Conservation (phyloP, 148 eudicot genomes). For the Rhododendron mucronatum region DNA sequence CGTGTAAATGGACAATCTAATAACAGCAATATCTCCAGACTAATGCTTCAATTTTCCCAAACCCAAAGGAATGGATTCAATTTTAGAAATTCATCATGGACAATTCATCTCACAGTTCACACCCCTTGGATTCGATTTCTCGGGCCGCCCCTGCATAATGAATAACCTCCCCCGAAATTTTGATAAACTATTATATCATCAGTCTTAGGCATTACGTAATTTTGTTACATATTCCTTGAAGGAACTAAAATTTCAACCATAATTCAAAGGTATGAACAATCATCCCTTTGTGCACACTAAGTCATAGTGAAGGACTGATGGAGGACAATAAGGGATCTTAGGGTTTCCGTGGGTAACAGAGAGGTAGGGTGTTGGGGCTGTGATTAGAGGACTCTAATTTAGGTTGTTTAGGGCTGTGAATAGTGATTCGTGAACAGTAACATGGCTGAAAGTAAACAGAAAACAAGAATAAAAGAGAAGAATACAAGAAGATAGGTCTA, state of each 20-base stretch:
- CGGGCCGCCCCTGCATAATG: neutral
- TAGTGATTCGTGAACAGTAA: neutral
- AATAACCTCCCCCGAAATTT: neutral
- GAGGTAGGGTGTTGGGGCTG: neutral
- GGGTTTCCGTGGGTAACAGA: neutral
- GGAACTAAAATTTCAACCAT: neutral
- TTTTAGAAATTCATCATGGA: neutral
- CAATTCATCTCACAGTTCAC: neutral
- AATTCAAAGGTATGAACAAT: neutral
- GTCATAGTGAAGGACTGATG: neutral
- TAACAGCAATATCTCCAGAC: neutral
- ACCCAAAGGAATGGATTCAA: neutral
- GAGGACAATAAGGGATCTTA: too few species aligned
- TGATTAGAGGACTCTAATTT: neutral
- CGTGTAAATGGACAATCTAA: neutral
- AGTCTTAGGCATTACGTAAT: too few species aligned
- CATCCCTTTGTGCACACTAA: too few species aligned
- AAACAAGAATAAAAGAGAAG: neutral
- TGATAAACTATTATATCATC: neutral
- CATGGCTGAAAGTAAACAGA: neutral
- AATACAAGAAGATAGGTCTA: neutral
- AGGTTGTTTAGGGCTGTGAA: neutral
- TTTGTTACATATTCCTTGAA: neutral
- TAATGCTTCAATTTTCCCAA: neutral
- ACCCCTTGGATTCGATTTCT: neutral